Percentiles rank a stretch among this genome's conserved stretches.
These are phyloP conservation scores for Sporothrix euskadiensis DNA, from an alignment of 2,329 filamentous ascomycete species.

Conservation along the genomic window DNA sequence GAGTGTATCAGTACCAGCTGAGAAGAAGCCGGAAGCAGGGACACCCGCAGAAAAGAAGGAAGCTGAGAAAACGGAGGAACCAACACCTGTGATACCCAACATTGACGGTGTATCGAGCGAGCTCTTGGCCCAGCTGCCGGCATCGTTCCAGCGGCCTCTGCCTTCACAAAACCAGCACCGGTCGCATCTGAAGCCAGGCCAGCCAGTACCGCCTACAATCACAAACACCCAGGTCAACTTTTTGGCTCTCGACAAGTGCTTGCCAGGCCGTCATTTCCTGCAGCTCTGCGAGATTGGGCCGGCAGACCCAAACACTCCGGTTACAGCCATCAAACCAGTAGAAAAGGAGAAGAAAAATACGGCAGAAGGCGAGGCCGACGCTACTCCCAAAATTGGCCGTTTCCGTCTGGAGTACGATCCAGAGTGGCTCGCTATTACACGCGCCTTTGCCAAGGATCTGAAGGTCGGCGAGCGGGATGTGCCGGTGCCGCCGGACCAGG, in stretches of 20 bases:
- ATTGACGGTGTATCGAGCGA: slow-evolving; percentile 56
- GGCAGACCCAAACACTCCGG: slow-evolving; percentile 40
- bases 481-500: slow-evolving; percentile 59
- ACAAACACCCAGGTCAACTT: slow-evolving; percentile 80
- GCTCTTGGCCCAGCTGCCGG: slow-evolving; percentile 72
- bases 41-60: not conserved
- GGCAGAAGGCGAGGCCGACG: slow-evolving; percentile 7
- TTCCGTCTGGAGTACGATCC: slow-evolving; percentile 76
- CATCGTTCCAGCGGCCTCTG: slow-evolving; percentile 61
- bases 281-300: slow-evolving; percentile 69
- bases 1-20: not conserved
- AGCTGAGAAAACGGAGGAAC: slow-evolving; percentile 28
- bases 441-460: slow-evolving; percentile 70
- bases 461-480: slow-evolving; percentile 61
- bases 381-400: slow-evolving; percentile 9
- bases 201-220: slow-evolving; percentile 70
- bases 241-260: slow-evolving; percentile 87
- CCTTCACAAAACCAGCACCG: slow-evolving; percentile 37
- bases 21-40: not conserved
- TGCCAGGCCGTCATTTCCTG: slow-evolving; percentile 76
- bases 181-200: slow-evolving; percentile 45
- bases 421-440: slow-evolving; percentile 93
- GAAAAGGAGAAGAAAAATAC: slow-evolving; percentile 24
- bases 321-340: slow-evolving; percentile 33
- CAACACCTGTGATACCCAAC: not conserved